Evolutionary conservation across 2,329 filamentous ascomycete species (phyloP), one percentile per base, ranked within the genome.

Genomic region (Periglandula ipomoeae): DNA sequence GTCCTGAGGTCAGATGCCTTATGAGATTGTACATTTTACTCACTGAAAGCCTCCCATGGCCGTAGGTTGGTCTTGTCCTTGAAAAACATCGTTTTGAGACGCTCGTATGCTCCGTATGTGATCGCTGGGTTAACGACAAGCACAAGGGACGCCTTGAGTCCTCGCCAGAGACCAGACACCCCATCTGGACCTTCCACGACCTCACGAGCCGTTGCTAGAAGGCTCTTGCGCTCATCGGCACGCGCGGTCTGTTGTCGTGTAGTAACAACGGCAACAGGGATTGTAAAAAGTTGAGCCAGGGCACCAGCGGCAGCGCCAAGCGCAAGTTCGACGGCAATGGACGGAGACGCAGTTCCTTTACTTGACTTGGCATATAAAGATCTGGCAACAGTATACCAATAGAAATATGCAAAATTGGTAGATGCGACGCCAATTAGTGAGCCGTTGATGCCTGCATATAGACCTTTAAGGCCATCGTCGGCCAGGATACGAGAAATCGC

Each of bases 391-490:
- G 89, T 91, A 66, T 97, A 97, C 90, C 91, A 97, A 72, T 98
- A 98, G 66, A 98, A 98, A 71, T 98, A 98, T 60, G 93, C 93
- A 65, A 98, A 98, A 68, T 98, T 98, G 46, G 91, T 97, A 23
- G 90, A 96, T 1, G 89, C 91, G 32, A 98, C 93, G 47, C 93
- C 93, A 46, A 97, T 71, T 17, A 98, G 74, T 4, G 90, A 82
- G 45, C 91, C 90, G 52, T 81, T 77, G 65, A 98, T 90, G 52
- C 93, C 93, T 46, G 87, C 82, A 61, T 98, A 98, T 7, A 98
- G 79, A 6, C 93, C 93, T 42, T 73, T 61, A 8, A 93, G 49
- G 27, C 93, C 93, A 57, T 98, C 93, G 47, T 80, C 82, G 49
- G 82, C 78, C 32, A 87, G 69, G 56, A 98, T 97, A 63, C 89